Evolutionary conservation across 768 basidiomycete genomes (phyloP).

Genomic region (Mycena olivaceomarginata): DNA sequence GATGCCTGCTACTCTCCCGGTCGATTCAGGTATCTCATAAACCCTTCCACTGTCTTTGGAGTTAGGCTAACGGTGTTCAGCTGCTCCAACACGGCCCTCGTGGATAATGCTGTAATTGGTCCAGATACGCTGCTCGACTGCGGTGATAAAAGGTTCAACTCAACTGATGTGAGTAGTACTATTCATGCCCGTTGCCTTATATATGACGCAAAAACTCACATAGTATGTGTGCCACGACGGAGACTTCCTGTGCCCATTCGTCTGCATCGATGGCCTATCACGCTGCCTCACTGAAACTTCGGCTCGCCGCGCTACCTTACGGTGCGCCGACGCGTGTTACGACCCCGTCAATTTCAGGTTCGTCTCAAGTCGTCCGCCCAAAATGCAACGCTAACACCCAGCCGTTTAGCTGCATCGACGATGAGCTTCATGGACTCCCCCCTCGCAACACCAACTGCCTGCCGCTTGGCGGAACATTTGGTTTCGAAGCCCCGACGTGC

Average conservation of each 20-base stretch:
- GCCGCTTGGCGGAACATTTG: conserved; percentile 19
- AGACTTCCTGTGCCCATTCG: too few relatives aligned
- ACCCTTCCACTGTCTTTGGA: too few relatives aligned
- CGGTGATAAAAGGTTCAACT: conserved; percentile 17
- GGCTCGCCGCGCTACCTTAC: conserved; percentile 5
- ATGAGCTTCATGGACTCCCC: neutral
- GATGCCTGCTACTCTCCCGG: conserved; percentile 15
- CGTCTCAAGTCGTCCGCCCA: conserved; percentile 4
- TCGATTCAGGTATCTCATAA: too few relatives aligned
- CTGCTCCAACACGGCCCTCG: conserved; percentile 25
- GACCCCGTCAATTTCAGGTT: conserved; percentile 18
- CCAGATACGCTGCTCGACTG: conserved; percentile 21
- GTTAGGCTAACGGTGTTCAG: too few relatives aligned
- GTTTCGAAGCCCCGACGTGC: conserved; percentile 17
- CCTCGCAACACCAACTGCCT: conserved; percentile 3
- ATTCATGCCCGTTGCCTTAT: conserved; percentile 5
- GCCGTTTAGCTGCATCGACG: conserved; percentile 15
- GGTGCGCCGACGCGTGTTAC: conserved; percentile 20
- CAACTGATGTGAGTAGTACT: conserved; percentile 13
- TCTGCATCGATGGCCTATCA: conserved; percentile 1
- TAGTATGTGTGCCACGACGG: too few relatives aligned
- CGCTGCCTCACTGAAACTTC: conserved; percentile 4
- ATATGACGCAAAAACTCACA: conserved; percentile 14
- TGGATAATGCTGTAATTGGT: conserved; percentile 14
- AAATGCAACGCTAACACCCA: conserved; percentile 7